These are phyloP conservation scores for Peribolospora kevripleyi DNA, from an alignment of 768 basidiomycete genomes.

Conservation along the genomic window DNA sequence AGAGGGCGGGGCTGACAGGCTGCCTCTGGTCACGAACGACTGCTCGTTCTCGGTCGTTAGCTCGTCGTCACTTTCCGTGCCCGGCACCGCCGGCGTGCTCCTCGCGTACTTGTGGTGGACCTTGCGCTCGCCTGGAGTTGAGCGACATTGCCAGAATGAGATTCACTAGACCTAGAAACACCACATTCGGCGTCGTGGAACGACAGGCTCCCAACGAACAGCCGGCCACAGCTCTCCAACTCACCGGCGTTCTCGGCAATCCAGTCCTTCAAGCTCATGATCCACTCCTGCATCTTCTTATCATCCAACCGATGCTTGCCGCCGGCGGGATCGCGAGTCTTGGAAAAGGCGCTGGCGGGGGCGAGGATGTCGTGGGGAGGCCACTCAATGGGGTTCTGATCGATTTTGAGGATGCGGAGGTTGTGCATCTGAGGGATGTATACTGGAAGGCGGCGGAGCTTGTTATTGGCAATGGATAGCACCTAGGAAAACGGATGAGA, in stretches of 20 bases:
- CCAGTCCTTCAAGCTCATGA: slow-evolving; percentile 48
- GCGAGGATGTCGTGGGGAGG: slow-evolving; percentile 42
- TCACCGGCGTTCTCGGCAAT: slow-evolving; percentile 28
- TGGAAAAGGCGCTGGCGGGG: slow-evolving; percentile 6
- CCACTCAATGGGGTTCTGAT: slow-evolving; percentile 86
- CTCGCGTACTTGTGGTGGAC: too few species aligned
- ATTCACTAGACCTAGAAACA: too few species aligned
- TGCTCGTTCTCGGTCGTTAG: too few species aligned
- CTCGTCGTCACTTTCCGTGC: too few species aligned
- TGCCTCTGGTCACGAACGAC: too few species aligned
- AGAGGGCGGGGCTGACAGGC: too few species aligned
- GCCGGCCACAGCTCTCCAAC: slow-evolving; percentile 2
- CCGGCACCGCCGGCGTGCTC: too few species aligned
- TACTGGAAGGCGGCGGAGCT: slow-evolving; percentile 46
- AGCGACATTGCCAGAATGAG: too few species aligned
- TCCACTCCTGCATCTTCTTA: slow-evolving; percentile 44
- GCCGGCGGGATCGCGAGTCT: background rate
- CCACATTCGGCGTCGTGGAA: too few species aligned
- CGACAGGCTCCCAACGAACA: slow-evolving; percentile 7
- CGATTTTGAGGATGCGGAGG: slow-evolving; percentile 57
- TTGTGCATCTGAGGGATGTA: slow-evolving; percentile 50
- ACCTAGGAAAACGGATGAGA: slow-evolving; percentile 29
- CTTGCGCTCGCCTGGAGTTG: too few species aligned
- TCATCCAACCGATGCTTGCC: slow-evolving; percentile 24
- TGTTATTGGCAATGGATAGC: slow-evolving; percentile 66